Evolutionary conservation across 108 stramenopile genomes (phyloP), one percentile per base, ranked within the genome.

Genomic region (Nitzschia palea): DNA sequence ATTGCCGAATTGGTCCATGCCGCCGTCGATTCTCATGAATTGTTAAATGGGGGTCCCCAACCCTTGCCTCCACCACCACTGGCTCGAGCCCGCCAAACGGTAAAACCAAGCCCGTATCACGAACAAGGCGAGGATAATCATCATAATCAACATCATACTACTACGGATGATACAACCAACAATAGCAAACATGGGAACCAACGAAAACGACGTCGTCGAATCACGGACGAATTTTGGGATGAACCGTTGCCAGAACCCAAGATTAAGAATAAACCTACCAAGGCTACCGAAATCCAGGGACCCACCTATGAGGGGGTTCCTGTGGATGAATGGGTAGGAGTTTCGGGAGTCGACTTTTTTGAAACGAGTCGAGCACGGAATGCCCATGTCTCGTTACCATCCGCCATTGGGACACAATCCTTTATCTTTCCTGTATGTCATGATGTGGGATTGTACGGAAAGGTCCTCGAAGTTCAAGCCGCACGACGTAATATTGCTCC

Each of bases 371-470:
- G 89, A 14, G 73, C 76, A 15, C 77, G 89, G 9, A 61, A 59
- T 9, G 76, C 82, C 28, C 81, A 90, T 59, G 83, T 86, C 12
- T 23, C 71, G n/a, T 57, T 64, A 4, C 77, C 87, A 15, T 62
- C 72, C 17, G 82, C 84, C 3, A 81, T 94, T 51, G 79, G 81
- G 42, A 71, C 76, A n/a, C 76, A 82, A 37, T 86, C 79, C 5
- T 94, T 94, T 65, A 78, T 90, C 43, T 94, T 90, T 75, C 89
- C 93, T 10, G 72, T 94, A 18, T 89, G 93, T 72, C 89, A 94
- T 58, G 93, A 94, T 77, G 73, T 79, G 3, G 72, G 74, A 4
- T 35, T 88, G 45, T 90, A 90, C 65, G 82, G 83, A 52, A 82
- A 81, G 12, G 67, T 94, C 28, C 73, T 76, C 70, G 83, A 90